phyloP scores from a whole-genome alignment of 495 filamentous ascomycete species.

The Parachaetomium inaequale region DNA sequence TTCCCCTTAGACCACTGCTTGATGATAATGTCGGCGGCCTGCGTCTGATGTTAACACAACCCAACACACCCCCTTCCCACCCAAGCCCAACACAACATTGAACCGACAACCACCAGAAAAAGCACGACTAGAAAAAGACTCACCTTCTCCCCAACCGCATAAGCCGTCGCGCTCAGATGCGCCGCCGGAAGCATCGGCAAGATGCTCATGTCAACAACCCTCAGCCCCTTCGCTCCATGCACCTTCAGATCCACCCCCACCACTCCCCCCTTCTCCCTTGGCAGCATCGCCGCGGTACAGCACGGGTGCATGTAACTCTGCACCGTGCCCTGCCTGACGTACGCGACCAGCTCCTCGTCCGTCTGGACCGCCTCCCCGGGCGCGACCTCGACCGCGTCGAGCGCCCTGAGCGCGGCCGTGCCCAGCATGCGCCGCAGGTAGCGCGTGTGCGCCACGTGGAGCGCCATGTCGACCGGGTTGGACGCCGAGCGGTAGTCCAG shows the following conservation, averaged over 20 bases:
- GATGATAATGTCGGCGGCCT: constrained; percentile 53
- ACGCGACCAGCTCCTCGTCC: constrained; percentile 15
- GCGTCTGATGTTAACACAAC: constrained; percentile 1
- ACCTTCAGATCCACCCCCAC: constrained; percentile 39
- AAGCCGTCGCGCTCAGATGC: constrained; percentile 18
- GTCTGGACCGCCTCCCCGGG: constrained; percentile 12
- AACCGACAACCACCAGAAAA: neutral
- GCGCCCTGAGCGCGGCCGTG: constrained; percentile 18
- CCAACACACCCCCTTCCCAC: constrained; percentile 17
- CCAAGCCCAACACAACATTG: constrained; percentile 19
- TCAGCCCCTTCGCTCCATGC: constrained; percentile 35
- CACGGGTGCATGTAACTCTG: constrained; percentile 26
- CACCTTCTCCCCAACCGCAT: constrained; percentile 22
- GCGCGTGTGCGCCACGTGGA: constrained; percentile 22
- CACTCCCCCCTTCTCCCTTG: constrained; percentile 48
- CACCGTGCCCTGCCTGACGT: constrained; percentile 6
- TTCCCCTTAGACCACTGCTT: constrained; percentile 32
- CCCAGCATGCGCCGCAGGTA: constrained; percentile 26
- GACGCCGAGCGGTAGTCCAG: constrained; percentile 30
- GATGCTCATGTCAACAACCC: constrained; percentile 29
- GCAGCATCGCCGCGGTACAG: constrained; percentile 55
- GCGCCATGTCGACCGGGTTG: constrained; percentile 34
- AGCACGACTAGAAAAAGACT: neutral
- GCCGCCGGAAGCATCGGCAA: constrained; percentile 48
- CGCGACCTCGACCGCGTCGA: constrained; percentile 17